Base-by-base conservation (phyloP, 2,329 filamentous ascomycete species). In the Fusarium verticillioides region DNA sequence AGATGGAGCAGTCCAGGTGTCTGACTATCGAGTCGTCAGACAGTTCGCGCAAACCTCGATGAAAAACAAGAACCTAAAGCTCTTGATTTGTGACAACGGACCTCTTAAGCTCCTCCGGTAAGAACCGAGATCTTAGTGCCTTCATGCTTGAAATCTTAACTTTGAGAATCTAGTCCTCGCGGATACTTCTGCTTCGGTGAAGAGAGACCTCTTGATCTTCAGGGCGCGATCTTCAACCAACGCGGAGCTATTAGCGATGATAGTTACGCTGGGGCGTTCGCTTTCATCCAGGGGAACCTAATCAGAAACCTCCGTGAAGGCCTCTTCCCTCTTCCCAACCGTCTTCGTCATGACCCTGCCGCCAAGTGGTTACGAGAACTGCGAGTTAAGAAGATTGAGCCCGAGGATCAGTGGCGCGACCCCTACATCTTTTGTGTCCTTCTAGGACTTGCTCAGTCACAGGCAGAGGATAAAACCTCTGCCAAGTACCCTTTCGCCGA, bases 351-450 rank as follows among this genome's bases (percentile, higher is more conserved):
- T 5, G 78, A 78, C 15, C 46, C 63, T 5, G 75, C 76, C 4
- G 75, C 71, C 2, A 69, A 68, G 16, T 52, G 61, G 13, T 43
- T 74, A 4, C 68, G 63, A 3, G 52, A 65, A 40, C 56, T 75
- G 52, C 65, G 70, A 34, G 19, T 78, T 9, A 78, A 76, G 32
- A 64, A 58, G 15, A 54, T 77, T 3, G 65, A 76, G 37, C 75
- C 77, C 2, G 21, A 50, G 11, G 68, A 78, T 13, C 69, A 65
- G 10, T 70, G 66, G 47, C 65, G 66, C 7, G 77, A 78, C 42
- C 77, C 77, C 2, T 78, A 78, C 26, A 73, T 78, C 15, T 46
- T 78, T 10, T 73, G 64, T 12, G 75, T 78, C 1, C 65, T 78
- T 10, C 9, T 78, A 9, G 77, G 75, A 1, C 54, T 78, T 6